Percentiles rank a stretch among this genome's conserved stretches.
Conservation (phyloP, 2,329 filamentous ascomycete species). For the Chaetomium sp. region DNA sequence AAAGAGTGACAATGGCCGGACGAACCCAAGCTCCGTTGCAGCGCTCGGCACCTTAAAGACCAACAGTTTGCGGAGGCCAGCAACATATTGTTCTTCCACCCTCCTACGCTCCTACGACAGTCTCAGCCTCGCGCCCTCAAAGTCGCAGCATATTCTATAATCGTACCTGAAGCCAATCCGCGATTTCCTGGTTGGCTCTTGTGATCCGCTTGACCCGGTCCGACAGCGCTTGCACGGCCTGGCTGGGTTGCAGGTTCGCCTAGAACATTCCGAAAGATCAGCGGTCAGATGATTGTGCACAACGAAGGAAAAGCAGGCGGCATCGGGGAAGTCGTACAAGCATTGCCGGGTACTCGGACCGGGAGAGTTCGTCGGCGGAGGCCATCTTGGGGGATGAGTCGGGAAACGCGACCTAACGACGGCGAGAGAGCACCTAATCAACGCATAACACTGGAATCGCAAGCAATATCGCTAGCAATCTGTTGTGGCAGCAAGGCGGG, state of each 20-base stretch:
- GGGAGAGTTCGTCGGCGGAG: slow-evolving; percentile 73
- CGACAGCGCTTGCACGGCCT: slow-evolving; percentile 79
- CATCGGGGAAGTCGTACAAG: slow-evolving; percentile 62
- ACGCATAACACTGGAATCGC: slow-evolving; percentile 32
- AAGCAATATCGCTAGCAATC: slow-evolving; percentile 13
- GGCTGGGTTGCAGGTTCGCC: slow-evolving; percentile 77
- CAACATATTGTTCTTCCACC: slow-evolving; percentile 87
- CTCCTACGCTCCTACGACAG: slow-evolving; percentile 78
- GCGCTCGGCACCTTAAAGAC: slow-evolving; percentile 73
- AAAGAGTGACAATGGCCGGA: slow-evolving; percentile 27
- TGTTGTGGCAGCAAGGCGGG: background rate
- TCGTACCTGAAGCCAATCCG: slow-evolving; percentile 92
- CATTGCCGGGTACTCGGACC: slow-evolving; percentile 90
- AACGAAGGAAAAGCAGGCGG: background rate
- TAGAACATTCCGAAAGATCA: slow-evolving; percentile 44
- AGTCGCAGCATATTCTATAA: background rate
- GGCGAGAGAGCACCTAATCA: slow-evolving; percentile 24
- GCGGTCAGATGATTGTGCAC: slow-evolving; percentile 24
- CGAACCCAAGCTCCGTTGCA: slow-evolving; percentile 83
- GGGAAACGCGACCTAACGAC: slow-evolving; percentile 32
- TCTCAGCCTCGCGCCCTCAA: slow-evolving; percentile 29
- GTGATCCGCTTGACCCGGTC: slow-evolving; percentile 86
- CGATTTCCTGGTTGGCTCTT: slow-evolving; percentile 85
- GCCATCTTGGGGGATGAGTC: slow-evolving; percentile 25
- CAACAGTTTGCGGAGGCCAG: slow-evolving; percentile 77